phyloP scores from a whole-genome alignment of 441 rosid genomes.

The Populus trichocarpa region DNA sequence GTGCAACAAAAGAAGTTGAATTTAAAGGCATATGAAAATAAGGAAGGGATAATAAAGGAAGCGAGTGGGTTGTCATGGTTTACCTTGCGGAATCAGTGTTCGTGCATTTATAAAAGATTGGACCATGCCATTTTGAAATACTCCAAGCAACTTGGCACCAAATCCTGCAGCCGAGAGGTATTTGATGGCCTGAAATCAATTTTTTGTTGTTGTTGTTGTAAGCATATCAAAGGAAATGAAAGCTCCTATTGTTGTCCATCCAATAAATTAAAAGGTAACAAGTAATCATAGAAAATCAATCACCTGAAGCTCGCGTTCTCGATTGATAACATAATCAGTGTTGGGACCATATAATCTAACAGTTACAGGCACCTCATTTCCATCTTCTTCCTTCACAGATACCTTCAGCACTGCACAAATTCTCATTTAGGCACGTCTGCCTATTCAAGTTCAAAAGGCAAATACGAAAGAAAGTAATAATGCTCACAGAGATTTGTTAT shows the following conservation, averaged over 20 bases:
- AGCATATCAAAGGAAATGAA: constrained; percentile 3
- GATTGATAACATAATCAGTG: constrained; percentile 87
- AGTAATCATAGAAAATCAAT: neutral
- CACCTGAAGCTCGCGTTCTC: constrained; percentile 78
- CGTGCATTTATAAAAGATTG: constrained; percentile 89
- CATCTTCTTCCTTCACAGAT: constrained; percentile 63
- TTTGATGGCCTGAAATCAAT: constrained; percentile 70
- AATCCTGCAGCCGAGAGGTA: constrained; percentile 95
- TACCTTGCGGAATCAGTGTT: constrained; percentile 73
- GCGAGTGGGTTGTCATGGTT: neutral
- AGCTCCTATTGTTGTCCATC: neutral
- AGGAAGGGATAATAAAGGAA: neutral
- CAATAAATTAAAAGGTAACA: neutral
- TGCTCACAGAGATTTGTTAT: constrained; percentile 87
- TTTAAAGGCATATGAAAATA: too few species aligned
- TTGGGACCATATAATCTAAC: constrained; percentile 93
- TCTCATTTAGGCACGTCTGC: neutral
- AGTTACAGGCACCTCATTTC: constrained; percentile 49
- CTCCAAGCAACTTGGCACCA: constrained; percentile 92
- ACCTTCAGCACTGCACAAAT: constrained; percentile 73
- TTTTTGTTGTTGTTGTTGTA: neutral
- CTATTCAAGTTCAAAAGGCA: neutral
- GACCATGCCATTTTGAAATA: constrained; percentile 95
- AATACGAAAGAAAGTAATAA: neutral
- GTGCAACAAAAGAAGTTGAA: neutral